Conservation (phyloP, 164 flowering plant species). For the Buxus sempervirens region DNA sequence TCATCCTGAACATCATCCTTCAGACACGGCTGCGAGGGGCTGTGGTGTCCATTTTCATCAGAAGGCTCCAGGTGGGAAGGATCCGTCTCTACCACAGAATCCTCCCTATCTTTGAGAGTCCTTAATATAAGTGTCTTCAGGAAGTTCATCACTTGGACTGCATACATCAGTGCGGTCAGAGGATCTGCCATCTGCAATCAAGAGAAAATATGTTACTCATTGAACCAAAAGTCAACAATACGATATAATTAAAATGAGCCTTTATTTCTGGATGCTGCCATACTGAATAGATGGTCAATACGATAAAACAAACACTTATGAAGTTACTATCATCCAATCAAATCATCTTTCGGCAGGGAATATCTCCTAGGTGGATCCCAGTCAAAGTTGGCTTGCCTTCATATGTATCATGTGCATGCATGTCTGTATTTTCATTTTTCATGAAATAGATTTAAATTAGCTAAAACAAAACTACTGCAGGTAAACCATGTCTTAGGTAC, state of each 20-base stretch:
- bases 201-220: not conserved
- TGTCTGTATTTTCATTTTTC: too few relatives aligned
- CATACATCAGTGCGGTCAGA: constrained; percentile 81
- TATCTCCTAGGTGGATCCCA: not conserved
- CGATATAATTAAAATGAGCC: not conserved
- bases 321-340: not conserved
- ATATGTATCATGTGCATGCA: too few relatives aligned
- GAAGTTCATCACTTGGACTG: constrained; percentile 90
- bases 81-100: constrained; percentile 34
- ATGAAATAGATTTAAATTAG: too few relatives aligned
- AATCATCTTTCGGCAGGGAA: not conserved
- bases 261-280: not conserved
- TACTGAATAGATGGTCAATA: not conserved
- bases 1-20: constrained; percentile 18
- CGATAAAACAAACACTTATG: not conserved
- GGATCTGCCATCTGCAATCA: constrained; percentile 82
- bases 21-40: constrained; percentile 38
- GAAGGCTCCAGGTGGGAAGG: constrained; percentile 42
- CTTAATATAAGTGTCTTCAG: constrained; percentile 61
- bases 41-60: constrained; percentile 50
- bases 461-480: too few relatives aligned
- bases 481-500: too few relatives aligned
- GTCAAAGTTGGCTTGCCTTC: not conserved
- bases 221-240: not conserved
- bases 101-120: constrained; percentile 59